Evolutionary conservation across 2,329 filamentous ascomycete species (phyloP).

Genomic region (Stachybotrys chlorohalonatus): DNA sequence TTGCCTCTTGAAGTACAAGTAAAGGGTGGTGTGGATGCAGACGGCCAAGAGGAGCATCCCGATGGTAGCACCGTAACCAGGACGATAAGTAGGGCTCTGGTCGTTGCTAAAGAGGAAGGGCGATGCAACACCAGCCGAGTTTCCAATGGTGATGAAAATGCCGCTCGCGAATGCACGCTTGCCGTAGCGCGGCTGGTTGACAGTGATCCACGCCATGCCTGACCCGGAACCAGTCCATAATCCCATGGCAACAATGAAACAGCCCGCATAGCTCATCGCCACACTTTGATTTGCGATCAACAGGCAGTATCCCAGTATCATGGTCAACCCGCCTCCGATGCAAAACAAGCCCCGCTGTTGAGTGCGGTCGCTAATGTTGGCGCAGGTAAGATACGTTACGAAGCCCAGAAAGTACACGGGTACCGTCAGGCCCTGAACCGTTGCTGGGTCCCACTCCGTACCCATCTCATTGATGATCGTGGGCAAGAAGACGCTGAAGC

Average conservation of each 20-base stretch:
- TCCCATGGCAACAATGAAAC: conserved; percentile 3
- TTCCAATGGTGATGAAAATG: conserved; percentile 6
- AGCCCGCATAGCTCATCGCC: conserved; percentile 1
- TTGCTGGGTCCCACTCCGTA: neutral
- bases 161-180: conserved; percentile 5
- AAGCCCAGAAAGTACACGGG: neutral
- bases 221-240: conserved; percentile 5
- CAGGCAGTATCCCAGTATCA: conserved; percentile 4
- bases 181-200: conserved; percentile 6
- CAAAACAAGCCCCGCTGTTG: conserved; percentile 2
- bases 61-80: conserved; percentile 42
- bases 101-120: conserved; percentile 43
- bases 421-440: neutral
- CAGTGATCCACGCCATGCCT: conserved; percentile 6
- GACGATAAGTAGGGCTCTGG: conserved; percentile 35
- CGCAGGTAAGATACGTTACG: neutral
- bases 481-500: conserved; percentile 6
- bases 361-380: conserved; percentile 1
- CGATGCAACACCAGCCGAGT: conserved; percentile 16
- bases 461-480: conserved; percentile 4
- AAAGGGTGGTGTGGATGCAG: conserved; percentile 15
- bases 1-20: conserved; percentile 18
- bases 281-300: conserved; percentile 3
- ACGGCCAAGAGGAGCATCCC: conserved; percentile 31
- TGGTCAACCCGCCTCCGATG: conserved; percentile 1